Evolutionary conservation across 1,139 yeast genomes (phyloP), one percentile per base, ranked within the genome.

Genomic region (Pichia sp.): DNA sequence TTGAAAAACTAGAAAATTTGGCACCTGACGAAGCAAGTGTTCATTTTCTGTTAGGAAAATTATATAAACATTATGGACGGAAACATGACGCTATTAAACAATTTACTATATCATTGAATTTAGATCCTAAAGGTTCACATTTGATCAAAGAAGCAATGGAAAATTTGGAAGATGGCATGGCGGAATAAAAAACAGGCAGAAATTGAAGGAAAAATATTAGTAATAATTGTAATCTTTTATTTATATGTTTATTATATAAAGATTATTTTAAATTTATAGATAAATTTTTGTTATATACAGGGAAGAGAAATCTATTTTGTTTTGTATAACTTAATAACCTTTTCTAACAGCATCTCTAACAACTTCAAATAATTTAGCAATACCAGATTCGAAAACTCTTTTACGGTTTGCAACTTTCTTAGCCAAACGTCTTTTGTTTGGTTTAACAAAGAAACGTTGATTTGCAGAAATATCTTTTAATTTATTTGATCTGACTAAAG

Each of bases 11-110:
- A 47, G 78, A 76, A 53, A 76, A 76, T 43, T 63, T 85, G 51
- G 96, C 96, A 0, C 97, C 98, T 0, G 95, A 90, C 61, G 97
- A 94, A 62, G 95, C 97, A 0, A 81, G 89, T 46, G 96, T 92
- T 26, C 97, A 90, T 63, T 87, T 85, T 66, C 66, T 90, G 41
- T 70, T 92, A 41, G 98, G 97, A 22, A 90, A 89, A 61, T 71
- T 90, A 49, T 87, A 89, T 69, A 86, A 84, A 58, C 76, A 83
- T 33, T 78, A 83, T 53, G 81, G 83, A 31, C 80, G 86, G 53
- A 82, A 80, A 57, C 79, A 78, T 54, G 80, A 75, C 52, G 97
- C 98, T 1, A 78, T 92, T 37, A 78, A 79, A 55, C 95, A 87
- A 57, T 87, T 86, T 56, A 92, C 97, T 0, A 78, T 84, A 41